Percentiles rank a stretch among this genome's conserved stretches.
Conservation (phyloP, 306 rosid genomes). For the Dalbergia cochinchinensis region DNA sequence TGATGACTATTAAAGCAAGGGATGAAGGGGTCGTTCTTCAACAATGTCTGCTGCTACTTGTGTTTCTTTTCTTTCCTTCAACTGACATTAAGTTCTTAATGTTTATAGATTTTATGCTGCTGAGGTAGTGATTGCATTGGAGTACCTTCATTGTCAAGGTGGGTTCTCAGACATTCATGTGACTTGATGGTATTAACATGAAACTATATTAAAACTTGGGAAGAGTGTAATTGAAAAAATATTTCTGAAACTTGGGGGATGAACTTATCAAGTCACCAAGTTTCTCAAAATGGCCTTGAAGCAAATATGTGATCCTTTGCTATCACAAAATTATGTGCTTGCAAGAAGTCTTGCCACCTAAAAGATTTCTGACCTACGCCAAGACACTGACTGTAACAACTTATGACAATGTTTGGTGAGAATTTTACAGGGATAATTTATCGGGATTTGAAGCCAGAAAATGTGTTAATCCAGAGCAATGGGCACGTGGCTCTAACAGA, state of each 20-base stretch:
- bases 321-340: constrained; percentile 1
- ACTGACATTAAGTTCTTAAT: constrained; percentile 37
- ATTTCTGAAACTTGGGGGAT: too few relatives aligned
- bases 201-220: constrained; percentile 16
- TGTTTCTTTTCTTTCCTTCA: constrained; percentile 29
- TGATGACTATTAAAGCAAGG: too few relatives aligned
- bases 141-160: constrained; percentile 99
- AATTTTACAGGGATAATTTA: constrained; percentile 82
- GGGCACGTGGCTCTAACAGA: constrained; percentile 91
- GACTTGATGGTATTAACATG: background rate
- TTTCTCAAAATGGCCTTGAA: background rate
- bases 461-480: constrained; percentile 78
- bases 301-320: constrained; percentile 6
- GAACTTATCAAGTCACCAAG: background rate
- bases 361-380: background rate
- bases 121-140: constrained; percentile 90
- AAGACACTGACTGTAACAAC: constrained; percentile 15
- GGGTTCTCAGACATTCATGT: constrained; percentile 36
- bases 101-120: constrained; percentile 83
- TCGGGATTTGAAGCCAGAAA: constrained; percentile 97
- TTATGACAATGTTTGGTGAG: constrained; percentile 33
- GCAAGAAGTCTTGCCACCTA: background rate
- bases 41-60: background rate
- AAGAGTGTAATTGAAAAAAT: background rate
- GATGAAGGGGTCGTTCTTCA: background rate